A percentile compares a stretch with the other conserved stretches of the same genome.
phyloP scores from a whole-genome alignment of 495 filamentous ascomycete genomes.

The Hypoxylon fragiforme region DNA sequence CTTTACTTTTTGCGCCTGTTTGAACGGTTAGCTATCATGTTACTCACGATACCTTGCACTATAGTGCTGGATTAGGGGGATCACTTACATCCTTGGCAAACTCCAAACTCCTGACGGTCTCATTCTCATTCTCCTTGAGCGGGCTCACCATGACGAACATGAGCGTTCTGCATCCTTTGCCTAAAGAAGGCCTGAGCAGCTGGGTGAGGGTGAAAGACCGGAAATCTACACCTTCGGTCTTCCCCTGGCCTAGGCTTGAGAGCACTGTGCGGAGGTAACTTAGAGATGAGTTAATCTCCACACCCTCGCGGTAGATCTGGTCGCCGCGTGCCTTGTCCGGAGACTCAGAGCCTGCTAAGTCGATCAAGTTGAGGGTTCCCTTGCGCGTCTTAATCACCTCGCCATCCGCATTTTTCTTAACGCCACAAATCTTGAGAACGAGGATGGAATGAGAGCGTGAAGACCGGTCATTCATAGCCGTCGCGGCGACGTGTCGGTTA shows the following conservation, averaged over 20 bases:
- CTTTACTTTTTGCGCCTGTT: slow-evolving; percentile 39
- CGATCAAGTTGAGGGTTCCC: slow-evolving; percentile 94
- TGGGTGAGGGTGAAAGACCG: slow-evolving; percentile 97
- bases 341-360: slow-evolving; percentile 91
- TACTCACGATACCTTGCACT: neutral
- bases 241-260: slow-evolving; percentile 82
- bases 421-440: slow-evolving; percentile 83
- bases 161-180: slow-evolving; percentile 94
- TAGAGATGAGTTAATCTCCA: slow-evolving; percentile 94
- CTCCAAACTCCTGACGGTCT: slow-evolving; percentile 92
- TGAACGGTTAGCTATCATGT: slow-evolving; percentile 8
- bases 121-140: slow-evolving; percentile 83
- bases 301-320: slow-evolving; percentile 87
- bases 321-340: slow-evolving; percentile 81
- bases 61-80: neutral
- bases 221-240: slow-evolving; percentile 88
- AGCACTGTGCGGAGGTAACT: slow-evolving; percentile 95
- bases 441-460: slow-evolving; percentile 96
- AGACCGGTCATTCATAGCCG: slow-evolving; percentile 92
- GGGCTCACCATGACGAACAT: slow-evolving; percentile 99
- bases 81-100: slow-evolving; percentile 85
- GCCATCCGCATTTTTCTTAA: slow-evolving; percentile 58
- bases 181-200: slow-evolving; percentile 90
- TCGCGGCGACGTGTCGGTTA: slow-evolving; percentile 91
- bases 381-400: slow-evolving; percentile 83